A percentile compares a stretch with the other conserved stretches of the same genome.
These are phyloP conservation scores for Fraxinus excelsior DNA, from an alignment of 257 asterid species.

Conservation along the genomic window DNA sequence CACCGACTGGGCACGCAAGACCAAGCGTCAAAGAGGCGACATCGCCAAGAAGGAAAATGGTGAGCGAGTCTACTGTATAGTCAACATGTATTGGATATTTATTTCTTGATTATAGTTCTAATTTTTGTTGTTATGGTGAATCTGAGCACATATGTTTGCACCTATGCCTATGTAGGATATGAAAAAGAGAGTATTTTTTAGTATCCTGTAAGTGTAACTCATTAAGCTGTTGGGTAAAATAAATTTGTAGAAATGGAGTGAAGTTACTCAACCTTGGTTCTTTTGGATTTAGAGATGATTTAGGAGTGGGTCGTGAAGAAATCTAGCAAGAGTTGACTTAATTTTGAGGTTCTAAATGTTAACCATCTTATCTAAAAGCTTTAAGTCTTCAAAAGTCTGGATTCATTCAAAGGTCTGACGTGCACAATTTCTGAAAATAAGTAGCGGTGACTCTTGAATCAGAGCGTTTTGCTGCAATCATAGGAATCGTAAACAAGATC, in stretches of 20 bases:
- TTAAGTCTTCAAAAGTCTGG: neutral
- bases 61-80: slow-evolving; percentile 23
- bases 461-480: neutral
- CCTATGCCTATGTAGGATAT: neutral
- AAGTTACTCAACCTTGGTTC: neutral
- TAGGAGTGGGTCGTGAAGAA: neutral
- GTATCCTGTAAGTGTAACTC: neutral
- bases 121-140: neutral
- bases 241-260: neutral
- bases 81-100: slow-evolving; percentile 12
- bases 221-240: neutral
- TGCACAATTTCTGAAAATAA: neutral
- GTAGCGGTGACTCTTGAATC: neutral
- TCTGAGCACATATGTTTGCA: neutral
- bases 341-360: neutral
- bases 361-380: neutral
- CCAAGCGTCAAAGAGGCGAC: slow-evolving; percentile 65
- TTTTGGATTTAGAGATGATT: neutral
- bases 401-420: neutral
- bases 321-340: neutral
- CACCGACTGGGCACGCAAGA: slow-evolving; percentile 66
- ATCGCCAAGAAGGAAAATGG: slow-evolving; percentile 47
- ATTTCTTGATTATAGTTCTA: neutral
- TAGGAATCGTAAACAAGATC: neutral
- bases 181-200: neutral